Base-by-base conservation (phyloP, 2,329 filamentous ascomycete genomes). In the Botrytis hyacinthi region DNA sequence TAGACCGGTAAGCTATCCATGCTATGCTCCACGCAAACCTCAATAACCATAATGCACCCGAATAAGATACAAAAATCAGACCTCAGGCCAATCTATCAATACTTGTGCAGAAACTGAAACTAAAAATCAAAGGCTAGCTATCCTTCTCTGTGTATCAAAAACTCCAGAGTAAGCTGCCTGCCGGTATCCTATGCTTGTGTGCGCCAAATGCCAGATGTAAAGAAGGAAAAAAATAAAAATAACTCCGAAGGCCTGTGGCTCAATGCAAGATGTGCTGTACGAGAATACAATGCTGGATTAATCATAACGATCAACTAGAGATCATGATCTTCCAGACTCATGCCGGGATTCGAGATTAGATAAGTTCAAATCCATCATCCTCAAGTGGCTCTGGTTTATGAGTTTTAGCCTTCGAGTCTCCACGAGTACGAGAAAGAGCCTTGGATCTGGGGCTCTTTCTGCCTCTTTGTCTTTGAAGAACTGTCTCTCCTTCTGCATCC, bases 281-380 rank as follows among this genome's bases (percentile, higher is more conserved):
- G 60, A 59, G 16, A 67, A 72, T 54, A 72, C 37, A 72, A 54
- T 42, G n/a, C 29, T 10, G 48, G 10, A 59, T 20, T 14, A 32
- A 14, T 8, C 32, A 37, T n/a, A 26, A 57, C 14, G 6, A n/a
- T 69, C 66, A 57, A 42, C 35, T 18, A 44, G 66, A 44, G n/a
- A 32, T 69, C 66, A 32, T 10, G 6, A 44, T 22, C 48, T 12
- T 26, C n/a, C 48, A 42, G 22, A 32, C 18, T 48, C 29, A 65
- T 32, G 10, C 29, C n/a, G 18, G 9, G 18, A 26, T 29, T 71
- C 18, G 16, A 37, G 12, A 26, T 79, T 77, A 81, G 65, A 81
- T 76, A 54, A 81, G 76, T 74, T 81, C 80, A 65, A 80, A 81
- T 12, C 77, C 80, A 67, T 81, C 80, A 67, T 80, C 80, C 32